Evolutionary conservation across 305 asterid genomes (phyloP).

Genomic region (Solanum hybrid): DNA sequence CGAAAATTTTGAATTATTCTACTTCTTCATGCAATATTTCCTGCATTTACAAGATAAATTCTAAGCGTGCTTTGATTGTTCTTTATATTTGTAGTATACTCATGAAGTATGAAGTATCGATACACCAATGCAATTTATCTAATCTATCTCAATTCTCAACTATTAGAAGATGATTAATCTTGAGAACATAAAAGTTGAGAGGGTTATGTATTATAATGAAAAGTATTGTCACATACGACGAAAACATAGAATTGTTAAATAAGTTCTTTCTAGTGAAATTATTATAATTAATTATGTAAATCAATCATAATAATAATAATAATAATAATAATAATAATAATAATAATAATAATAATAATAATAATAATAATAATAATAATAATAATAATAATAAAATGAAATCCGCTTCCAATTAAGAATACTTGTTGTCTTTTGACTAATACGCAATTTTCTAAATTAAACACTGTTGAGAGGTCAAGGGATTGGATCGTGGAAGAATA

Average conservation of each 20-base stretch:
- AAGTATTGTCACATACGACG: not conserved
- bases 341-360: too few relatives aligned
- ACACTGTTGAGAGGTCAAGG: not conserved
- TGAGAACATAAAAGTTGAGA: not conserved
- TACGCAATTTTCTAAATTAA: not conserved
- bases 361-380: too few relatives aligned
- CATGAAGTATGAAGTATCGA: too few relatives aligned
- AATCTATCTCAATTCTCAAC: not conserved
- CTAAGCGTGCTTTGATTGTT: too few relatives aligned
- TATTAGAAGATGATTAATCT: not conserved
- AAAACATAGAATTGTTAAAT: too few relatives aligned
- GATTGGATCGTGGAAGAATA: not conserved
- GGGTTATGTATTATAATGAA: not conserved
- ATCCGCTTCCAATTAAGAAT: not conserved
- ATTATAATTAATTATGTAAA: not conserved
- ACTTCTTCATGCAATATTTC: too few relatives aligned
- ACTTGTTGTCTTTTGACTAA: not conserved
- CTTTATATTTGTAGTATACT: too few relatives aligned
- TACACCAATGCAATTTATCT: not conserved
- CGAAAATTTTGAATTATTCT: not conserved
- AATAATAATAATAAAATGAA: too few relatives aligned
- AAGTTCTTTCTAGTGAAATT: too few relatives aligned
- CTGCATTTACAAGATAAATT: not conserved
- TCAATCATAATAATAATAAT: too few relatives aligned
- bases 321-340: too few relatives aligned